Base-by-base conservation (phyloP, 2,329 filamentous ascomycete genomes). In the Tympanopsis confertula region DNA sequence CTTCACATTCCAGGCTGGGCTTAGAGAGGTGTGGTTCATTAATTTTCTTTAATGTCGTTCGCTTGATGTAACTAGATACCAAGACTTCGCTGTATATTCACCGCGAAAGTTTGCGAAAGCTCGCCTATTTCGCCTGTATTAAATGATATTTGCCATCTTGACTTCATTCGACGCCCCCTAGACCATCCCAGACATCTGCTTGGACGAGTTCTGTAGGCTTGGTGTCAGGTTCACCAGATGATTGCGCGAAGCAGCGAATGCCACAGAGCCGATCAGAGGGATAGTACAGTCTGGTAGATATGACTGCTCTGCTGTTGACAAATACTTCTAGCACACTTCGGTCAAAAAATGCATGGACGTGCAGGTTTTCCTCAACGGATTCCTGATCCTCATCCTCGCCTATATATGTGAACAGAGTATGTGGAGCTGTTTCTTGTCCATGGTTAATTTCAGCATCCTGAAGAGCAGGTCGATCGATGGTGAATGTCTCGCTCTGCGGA, bases 251-350 rank as follows among this genome's bases (percentile, higher is more conserved):
- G 7, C 12, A 15, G 10, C 30, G 15, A 33, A 33, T 15, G 15
- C 10, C 30, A 18, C 30, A 33, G 15, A 7, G 12, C 30, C 17
- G 10, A 7, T 7, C 15, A 10, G 7, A 18, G 7, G 30, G 30
- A 10, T 10, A 44, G 41, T 61, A 63, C 3, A 62, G 47, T 3
- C 55, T 49, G 1, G 64, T 63, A 1, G 57, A 54, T 13, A 67
- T 55, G 3, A 55, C 59, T 13, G 56, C 62, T 10, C 64, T 50
- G 5, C 54, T 54, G 40, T 68, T 67, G 4, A 62, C 57, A 42
- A 66, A 68, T 1, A 67, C 54, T 42, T 68, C 64, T 3, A 68
- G 45, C 4, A 65, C 59, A 17, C 56, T 61, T 17, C 44, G 51
- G 39, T 68, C 63, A 35, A 57, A 59, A 45, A 61, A 62, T 0